Base-by-base conservation (phyloP, 225 moss, liverwort and hornwort genomes). In the Bryum argenteum region DNA sequence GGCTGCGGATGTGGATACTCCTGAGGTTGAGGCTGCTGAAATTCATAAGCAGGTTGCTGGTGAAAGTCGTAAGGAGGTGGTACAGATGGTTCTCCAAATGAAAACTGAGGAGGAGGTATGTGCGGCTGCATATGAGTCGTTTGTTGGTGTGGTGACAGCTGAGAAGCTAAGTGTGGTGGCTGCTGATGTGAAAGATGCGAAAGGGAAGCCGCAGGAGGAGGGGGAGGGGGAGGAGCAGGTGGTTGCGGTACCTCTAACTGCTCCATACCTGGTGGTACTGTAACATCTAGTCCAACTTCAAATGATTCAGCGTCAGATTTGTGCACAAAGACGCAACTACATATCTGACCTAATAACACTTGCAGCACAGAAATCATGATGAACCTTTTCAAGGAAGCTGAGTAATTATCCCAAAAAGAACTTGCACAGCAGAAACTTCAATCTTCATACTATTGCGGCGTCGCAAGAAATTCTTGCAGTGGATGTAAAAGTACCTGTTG, bases 221-320 rank as follows among this genome's bases (percentile, higher is more conserved):
- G 73, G 47, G 75, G 71, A 69, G 91, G 80, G 16, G 83, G 86
- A 61, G 80, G 88, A 55, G 80, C 70, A 78, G 75, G 79, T 42
- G 83, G 80, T 54, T 83, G 80, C 28, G 78, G 76, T 62, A 75
- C 79, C 62, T 91, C 89, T 56, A 88, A 88, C 68, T 81, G 85
- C 71, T 92, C 94, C 81, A 84, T 92, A 59, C 97, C 97, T 84
- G 97, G 97, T 59, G 94, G 94, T 43, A 77, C 97, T 92, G 94
- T 81, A 82, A 84, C 82, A 79, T 79, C 77, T 81, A 77, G 45
- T 70, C 70, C 75, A 83, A 73, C 53, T 59, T 67, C 78, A 72
- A 77, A 63, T 69, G 61, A 67, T 82, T 79, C 82, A 70, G 77
- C 76, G 41, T 28, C 58, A 63, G n/a, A 61, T 23, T 71, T 56